Percentiles rank a stretch among this genome's conserved stretches.
Evolutionary conservation across 305 asterid genomes (phyloP).

Genomic region (Fraxinus albicans): DNA sequence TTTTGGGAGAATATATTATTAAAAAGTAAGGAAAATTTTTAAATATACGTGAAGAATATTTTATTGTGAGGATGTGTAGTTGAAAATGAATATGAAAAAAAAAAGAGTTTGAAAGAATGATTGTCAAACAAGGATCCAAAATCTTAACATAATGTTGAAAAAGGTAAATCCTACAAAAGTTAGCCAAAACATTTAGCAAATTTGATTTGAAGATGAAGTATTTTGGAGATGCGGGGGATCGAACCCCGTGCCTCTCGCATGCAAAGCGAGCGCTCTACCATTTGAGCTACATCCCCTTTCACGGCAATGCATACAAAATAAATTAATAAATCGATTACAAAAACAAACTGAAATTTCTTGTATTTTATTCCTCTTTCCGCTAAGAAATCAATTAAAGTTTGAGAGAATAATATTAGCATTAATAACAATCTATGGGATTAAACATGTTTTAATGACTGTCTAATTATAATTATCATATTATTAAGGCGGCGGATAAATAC

Average conservation of each 20-base stretch:
- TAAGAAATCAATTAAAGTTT: neutral
- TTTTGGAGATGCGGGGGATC: slow-evolving; percentile 92
- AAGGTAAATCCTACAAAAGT: neutral
- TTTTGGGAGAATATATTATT: no score
- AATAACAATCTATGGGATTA: neutral
- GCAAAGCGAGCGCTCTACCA: slow-evolving; percentile 99
- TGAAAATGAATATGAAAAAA: no score
- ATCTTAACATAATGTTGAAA: neutral
- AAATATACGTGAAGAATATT: neutral
- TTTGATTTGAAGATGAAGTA: neutral
- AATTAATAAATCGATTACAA: no score
- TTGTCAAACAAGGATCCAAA: neutral
- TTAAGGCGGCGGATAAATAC: slow-evolving; percentile 17
- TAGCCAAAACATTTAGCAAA: no score
- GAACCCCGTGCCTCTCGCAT: slow-evolving; percentile 77
- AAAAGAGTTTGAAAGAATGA: neutral
- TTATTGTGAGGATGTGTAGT: neutral
- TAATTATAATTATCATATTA: neutral
- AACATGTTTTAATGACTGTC: neutral
- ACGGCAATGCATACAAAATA: no score
- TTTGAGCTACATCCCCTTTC: slow-evolving; percentile 60
- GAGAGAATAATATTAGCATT: no score
- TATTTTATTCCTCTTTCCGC: neutral
- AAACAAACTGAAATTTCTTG: neutral
- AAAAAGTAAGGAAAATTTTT: neutral